These are phyloP conservation scores for Hydrangea macrophylla DNA, from an alignment of 148 eudicot species.

Conservation along the genomic window DNA sequence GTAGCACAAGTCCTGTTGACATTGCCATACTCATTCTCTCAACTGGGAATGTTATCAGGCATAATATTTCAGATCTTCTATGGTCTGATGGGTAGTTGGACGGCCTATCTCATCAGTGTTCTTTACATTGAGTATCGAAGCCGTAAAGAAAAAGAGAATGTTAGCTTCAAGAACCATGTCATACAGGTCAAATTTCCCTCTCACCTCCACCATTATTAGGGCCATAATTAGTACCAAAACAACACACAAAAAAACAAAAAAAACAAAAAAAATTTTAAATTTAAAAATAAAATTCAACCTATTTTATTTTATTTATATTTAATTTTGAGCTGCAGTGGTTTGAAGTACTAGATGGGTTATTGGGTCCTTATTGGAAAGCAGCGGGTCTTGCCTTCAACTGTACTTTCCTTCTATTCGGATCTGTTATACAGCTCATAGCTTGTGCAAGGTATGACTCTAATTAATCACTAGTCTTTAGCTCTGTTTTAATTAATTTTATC, in stretches of 20 bases:
- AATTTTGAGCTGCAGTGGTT: conserved; percentile 57
- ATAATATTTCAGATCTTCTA: conserved; percentile 69
- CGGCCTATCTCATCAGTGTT: conserved; percentile 89
- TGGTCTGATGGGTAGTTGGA: conserved; percentile 85
- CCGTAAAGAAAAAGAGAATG: conserved; percentile 86
- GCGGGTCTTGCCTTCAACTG: conserved; percentile 75
- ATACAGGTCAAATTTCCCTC: conserved; percentile 52
- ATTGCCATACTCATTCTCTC: conserved; percentile 85
- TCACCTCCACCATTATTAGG: neutral
- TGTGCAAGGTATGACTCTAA: conserved; percentile 82
- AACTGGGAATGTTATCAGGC: conserved; percentile 80
- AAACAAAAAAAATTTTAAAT: no score
- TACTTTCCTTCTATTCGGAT: conserved; percentile 81
- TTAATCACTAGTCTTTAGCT: no score
- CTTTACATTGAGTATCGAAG: conserved; percentile 70
- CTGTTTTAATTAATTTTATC: no score
- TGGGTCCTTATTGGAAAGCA: conserved; percentile 94
- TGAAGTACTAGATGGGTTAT: conserved; percentile 83
- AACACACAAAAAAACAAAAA: no score
- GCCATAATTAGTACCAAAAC: neutral
- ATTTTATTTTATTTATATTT: neutral
- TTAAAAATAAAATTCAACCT: neutral
- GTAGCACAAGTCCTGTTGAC: conserved; percentile 90
- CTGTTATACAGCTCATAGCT: conserved; percentile 88
- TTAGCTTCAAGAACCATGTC: conserved; percentile 90